Conservation (phyloP, 306 rosid genomes). For the Cyamopsis tetragonoloba region DNA sequence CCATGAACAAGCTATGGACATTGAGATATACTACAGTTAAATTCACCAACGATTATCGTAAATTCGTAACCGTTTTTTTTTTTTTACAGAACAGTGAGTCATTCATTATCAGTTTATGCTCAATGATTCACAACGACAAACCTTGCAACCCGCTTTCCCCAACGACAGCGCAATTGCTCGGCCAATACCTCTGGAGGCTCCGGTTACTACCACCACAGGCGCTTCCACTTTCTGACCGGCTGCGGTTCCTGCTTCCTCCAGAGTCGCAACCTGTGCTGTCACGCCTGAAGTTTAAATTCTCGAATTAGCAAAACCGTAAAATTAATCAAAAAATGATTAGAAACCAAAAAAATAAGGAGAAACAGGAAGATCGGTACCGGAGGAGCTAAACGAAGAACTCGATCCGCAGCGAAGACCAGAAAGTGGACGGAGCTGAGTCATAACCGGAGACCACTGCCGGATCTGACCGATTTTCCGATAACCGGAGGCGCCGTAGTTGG, state of each 20-base stretch:
- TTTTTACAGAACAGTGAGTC: background rate
- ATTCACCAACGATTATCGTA: background rate
- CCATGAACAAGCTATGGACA: background rate
- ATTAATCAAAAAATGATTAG: background rate
- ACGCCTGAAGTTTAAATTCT: constrained; percentile 35
- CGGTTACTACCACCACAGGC: constrained; percentile 87
- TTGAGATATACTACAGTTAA: background rate
- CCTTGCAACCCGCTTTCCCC: constrained; percentile 97
- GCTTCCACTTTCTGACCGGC: constrained; percentile 53
- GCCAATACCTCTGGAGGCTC: constrained; percentile 96
- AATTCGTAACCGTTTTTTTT: background rate
- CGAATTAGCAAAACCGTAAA: background rate
- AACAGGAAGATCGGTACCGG: constrained; percentile 36
- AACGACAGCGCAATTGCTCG: constrained; percentile 73
- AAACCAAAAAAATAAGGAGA: background rate
- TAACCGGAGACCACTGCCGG: constrained; percentile 52
- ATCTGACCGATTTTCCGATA: constrained; percentile 31
- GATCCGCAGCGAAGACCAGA: constrained; percentile 44
- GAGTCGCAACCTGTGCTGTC: constrained; percentile 77
- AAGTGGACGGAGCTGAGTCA: constrained; percentile 28
- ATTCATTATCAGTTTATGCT: background rate
- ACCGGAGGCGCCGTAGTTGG: constrained; percentile 19
- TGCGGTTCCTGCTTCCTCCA: constrained; percentile 53
- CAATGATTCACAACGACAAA: constrained; percentile 26
- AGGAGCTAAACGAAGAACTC: constrained; percentile 34